Evolutionary conservation across 495 filamentous ascomycete genomes (phyloP).

Genomic region (Penicillium nucicola): DNA sequence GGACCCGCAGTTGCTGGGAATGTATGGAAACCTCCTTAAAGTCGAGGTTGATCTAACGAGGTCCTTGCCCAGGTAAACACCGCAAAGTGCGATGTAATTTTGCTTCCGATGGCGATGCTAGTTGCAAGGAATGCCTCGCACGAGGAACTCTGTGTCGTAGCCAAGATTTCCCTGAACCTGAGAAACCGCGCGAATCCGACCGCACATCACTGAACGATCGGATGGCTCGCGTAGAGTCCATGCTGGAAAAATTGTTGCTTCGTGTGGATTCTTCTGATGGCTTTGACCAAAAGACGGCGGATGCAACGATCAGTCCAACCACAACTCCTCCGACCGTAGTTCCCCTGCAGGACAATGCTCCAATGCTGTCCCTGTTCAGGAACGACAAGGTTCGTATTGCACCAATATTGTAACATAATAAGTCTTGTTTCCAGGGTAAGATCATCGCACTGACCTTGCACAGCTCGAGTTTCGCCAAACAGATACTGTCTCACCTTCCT

Average conservation of each 20-base stretch:
- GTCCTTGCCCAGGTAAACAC: slow-evolving; percentile 14
- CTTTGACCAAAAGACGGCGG: not conserved
- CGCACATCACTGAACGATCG: slow-evolving; percentile 32
- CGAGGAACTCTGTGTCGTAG: slow-evolving; percentile 45
- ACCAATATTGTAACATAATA: too few species aligned
- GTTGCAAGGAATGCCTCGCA: slow-evolving; percentile 46
- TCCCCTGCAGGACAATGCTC: slow-evolving; percentile 10
- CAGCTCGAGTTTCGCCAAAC: slow-evolving; percentile 7
- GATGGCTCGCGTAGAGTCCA: slow-evolving; percentile 41
- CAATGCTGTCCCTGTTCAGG: slow-evolving; percentile 11
- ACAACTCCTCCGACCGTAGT: not conserved
- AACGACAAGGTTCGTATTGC: slow-evolving; percentile 7
- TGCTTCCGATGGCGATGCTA: slow-evolving; percentile 6
- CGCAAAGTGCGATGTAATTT: slow-evolving; percentile 17
- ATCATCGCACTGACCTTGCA: not conserved
- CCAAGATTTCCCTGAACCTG: slow-evolving; percentile 47
- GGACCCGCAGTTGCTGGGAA: slow-evolving; percentile 55
- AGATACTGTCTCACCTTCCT: not conserved
- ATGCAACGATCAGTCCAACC: not conserved
- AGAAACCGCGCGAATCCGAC: slow-evolving; percentile 30
- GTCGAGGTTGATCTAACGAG: slow-evolving; percentile 1
- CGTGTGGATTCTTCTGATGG: not conserved
- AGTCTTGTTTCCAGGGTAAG: too few species aligned
- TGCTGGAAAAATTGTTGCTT: slow-evolving; percentile 33
- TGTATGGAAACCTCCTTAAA: slow-evolving; percentile 32